Evolutionary conservation across 2,329 filamentous ascomycete species (phyloP), one percentile per base, ranked within the genome.

Genomic region (Colletotrichum scovillei): DNA sequence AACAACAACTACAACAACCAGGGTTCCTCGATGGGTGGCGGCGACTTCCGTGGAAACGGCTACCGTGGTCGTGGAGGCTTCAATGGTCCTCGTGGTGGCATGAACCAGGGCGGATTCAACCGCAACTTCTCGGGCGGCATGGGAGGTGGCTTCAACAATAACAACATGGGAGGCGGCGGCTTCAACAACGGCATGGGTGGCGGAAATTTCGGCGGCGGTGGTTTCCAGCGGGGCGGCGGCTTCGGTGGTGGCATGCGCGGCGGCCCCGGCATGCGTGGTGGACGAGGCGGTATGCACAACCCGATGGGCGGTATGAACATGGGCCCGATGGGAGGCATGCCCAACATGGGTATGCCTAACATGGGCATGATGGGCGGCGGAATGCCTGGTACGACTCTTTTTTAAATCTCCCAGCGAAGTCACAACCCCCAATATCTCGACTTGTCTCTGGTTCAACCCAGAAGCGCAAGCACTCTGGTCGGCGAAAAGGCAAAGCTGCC

Each of bases 301-400:
- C 89, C 87, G 69, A 88, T 88, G 83, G 88, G 84, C 79, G 88
- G 84, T 64, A 87, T 87, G 73, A 79, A 75, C 7, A 78, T 79
- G 81, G 78, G 82, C 75, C 80, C 81, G 4, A 84, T 93, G 89
- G 88, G 86, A 22, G 87, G 86, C 11, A 87, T 88, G 83, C 72
- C 72, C 22, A 75, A 73, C 73, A 90, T 90, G 85, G 87, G 86
- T 30, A 82, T 88, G 83, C 72, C 72, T 24, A 75, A 73, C 72
- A 90, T 90, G 85, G 87, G 86, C 30, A 82, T 82, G 77, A 89
- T 88, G 86, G 82, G 84, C 26, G 86, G 84, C 38, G 87, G 86
- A 42, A 92, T 91, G 89, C 89, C 87, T 76, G 88, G 89, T 82
- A 89, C 52, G 68, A 63, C 28, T 60, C 59, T n/a, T n/a, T 68